Evolutionary conservation across 768 basidiomycete species (phyloP).

Genomic region (Collybiopsis confluens): DNA sequence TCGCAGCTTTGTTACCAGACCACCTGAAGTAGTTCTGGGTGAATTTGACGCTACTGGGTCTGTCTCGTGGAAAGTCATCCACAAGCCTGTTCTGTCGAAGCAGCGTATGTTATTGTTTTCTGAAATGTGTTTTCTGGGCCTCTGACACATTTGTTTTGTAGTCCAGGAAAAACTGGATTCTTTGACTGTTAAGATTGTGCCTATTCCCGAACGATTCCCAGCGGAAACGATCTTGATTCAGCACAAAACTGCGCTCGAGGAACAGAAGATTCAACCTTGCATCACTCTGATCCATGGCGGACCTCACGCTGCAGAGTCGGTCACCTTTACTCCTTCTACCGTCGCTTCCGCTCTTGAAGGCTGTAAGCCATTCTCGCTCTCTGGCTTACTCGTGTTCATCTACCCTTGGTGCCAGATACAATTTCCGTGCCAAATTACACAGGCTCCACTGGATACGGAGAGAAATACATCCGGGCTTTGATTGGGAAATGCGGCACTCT

Average conservation of each 20-base stretch:
- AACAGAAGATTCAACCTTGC: slow-evolving; percentile 32
- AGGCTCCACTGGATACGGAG: slow-evolving; percentile 64
- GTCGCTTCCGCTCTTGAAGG: slow-evolving; percentile 53
- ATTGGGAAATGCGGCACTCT: slow-evolving; percentile 58
- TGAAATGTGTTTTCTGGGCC: too few relatives aligned
- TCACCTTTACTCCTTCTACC: slow-evolving; percentile 39
- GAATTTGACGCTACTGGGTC: slow-evolving; percentile 21
- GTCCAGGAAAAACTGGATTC: slow-evolving; percentile 37
- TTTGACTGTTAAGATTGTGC: slow-evolving; percentile 40
- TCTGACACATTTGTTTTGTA: slow-evolving; percentile 21
- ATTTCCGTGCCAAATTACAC: slow-evolving; percentile 63
- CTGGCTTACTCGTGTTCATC: too few relatives aligned
- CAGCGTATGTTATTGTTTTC: slow-evolving; percentile 41
- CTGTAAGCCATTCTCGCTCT: slow-evolving; percentile 37
- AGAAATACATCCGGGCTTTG: slow-evolving; percentile 50
- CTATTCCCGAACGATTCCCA: slow-evolving; percentile 44
- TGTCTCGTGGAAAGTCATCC: slow-evolving; percentile 36
- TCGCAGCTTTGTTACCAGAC: slow-evolving; percentile 43
- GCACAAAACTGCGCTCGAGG: slow-evolving; percentile 16
- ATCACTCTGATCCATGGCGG: slow-evolving; percentile 61
- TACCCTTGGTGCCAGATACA: too few relatives aligned
- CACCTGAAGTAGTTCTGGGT: slow-evolving; percentile 49
- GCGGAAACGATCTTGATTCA: slow-evolving; percentile 54
- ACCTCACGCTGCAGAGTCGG: slow-evolving; percentile 48
- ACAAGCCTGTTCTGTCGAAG: slow-evolving; percentile 34